Base-by-base conservation (phyloP, 2,329 filamentous ascomycete genomes). In the Penicillium sp. region DNA sequence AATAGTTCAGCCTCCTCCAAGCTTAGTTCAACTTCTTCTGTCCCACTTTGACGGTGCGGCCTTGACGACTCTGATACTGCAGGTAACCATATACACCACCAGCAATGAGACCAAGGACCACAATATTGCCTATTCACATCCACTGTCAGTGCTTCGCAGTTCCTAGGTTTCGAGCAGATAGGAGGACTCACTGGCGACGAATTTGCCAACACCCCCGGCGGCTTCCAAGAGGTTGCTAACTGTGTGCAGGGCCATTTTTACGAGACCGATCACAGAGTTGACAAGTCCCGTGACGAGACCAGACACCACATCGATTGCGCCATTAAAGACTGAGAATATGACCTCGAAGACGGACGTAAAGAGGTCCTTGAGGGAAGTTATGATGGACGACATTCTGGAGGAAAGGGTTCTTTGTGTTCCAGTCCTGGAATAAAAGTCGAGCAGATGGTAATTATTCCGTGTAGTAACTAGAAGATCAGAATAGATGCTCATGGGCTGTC, bases 351-450 rank as follows among this genome's bases (percentile, higher is more conserved):
- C 4, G 1, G 64, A 63, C 11, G 37, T 11, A 8, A 67, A 31
- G 14, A 67, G 57, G 52, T 67, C 63, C 39, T 67, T 61, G 56
- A 67, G 14, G 25, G 64, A 65, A 45, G 56, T 43, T 10, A 65
- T 57, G 50, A 65, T 57, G 22, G 64, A 67, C 22, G 61, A 45
- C 64, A 66, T 66, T 41, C n/a, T 43, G 17, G 17, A 12, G 25
- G 57, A 37, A 54, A 59, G 59, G 5, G 7, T n/a, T 43, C 3
- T n/a, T 43, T 14, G 39, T 17, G 25, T 42, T 34, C 22, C 22
- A 22, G 14, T 11, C 10, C 14, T 28, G 12, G 4, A 4, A 15
- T 8, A 14, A 39, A 25, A 5, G 22, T 7, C 31, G n/a, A 17
- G 7, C 31, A 31, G 20, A 31, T 38, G 2, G 22, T n/a, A 25